phyloP scores from a whole-genome alignment of 805 yeast genomes.

The Trichomonascus vanleenenianus region DNA sequence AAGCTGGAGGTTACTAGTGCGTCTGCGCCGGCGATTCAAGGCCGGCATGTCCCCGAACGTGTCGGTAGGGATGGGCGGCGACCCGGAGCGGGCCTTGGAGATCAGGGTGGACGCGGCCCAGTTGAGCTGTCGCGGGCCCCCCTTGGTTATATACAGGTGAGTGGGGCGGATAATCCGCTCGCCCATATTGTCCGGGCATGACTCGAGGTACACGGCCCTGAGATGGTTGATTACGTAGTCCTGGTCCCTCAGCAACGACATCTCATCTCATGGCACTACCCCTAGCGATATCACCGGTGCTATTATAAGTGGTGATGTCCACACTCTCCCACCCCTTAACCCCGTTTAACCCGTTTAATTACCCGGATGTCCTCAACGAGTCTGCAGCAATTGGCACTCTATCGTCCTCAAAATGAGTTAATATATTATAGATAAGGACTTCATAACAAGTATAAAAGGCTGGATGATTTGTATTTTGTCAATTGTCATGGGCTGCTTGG shows the following conservation, averaged over 20 bases:
- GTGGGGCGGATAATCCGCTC: slow-evolving; percentile 21
- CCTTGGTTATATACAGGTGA: slow-evolving; percentile 20
- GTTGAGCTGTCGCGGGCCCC: slow-evolving; percentile 18
- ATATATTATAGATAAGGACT: too few species aligned
- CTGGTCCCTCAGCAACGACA: slow-evolving; percentile 13
- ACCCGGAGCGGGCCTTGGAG: slow-evolving; percentile 15
- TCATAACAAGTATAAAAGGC: too few species aligned
- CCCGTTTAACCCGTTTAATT: too few species aligned
- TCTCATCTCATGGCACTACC: too few species aligned
- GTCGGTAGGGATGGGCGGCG: slow-evolving; percentile 24
- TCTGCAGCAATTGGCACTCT: too few species aligned
- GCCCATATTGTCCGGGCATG: slow-evolving; percentile 24
- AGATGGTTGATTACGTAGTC: slow-evolving; percentile 26
- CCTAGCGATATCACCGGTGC: neutral
- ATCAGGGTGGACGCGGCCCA: slow-evolving; percentile 20
- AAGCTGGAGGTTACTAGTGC: slow-evolving; percentile 1
- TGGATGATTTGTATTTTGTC: too few species aligned
- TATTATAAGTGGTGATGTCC: too few species aligned
- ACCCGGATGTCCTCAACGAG: too few species aligned
- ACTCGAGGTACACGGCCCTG: slow-evolving; percentile 23
- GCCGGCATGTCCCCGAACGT: slow-evolving; percentile 3
- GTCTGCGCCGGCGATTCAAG: neutral
- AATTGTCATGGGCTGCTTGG: too few species aligned
- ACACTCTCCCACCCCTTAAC: too few species aligned
- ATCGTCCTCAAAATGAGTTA: slow-evolving; percentile 13